Evolutionary conservation across 2,329 filamentous ascomycete species (phyloP).

Genomic region (Sclerotinia glacialis): DNA sequence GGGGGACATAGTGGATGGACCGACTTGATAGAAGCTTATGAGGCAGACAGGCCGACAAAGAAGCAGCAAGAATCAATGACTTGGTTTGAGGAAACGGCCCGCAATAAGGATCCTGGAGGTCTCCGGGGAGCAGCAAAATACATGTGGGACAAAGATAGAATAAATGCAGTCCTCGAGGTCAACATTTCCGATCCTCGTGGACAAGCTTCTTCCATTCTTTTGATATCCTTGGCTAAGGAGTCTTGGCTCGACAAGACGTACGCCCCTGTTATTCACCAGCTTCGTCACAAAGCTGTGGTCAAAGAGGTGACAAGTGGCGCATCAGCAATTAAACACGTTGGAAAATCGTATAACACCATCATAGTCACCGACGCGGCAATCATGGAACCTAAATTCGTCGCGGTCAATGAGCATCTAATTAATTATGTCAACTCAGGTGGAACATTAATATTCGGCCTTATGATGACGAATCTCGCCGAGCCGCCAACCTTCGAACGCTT

Average conservation of each 20-base stretch:
- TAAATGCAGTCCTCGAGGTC: not conserved
- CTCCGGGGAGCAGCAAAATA: not conserved
- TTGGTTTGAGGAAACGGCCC: not conserved
- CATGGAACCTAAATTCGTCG: not conserved
- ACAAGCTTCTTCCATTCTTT: not conserved
- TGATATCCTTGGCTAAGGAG: not conserved
- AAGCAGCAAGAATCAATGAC: not conserved
- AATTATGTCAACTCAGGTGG: not conserved
- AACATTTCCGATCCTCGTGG: not conserved
- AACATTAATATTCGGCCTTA: not conserved
- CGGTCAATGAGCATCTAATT: not conserved
- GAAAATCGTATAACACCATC: not conserved
- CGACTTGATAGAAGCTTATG: not conserved
- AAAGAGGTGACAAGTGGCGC: not conserved
- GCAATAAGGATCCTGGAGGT: not conserved
- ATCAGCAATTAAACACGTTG: not conserved
- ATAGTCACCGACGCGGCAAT: not conserved
- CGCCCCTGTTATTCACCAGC: not conserved
- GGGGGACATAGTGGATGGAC: not conserved
- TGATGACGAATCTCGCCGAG: fast-evolving
- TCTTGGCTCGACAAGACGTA: not conserved
- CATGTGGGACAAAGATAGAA: conserved; percentile 7
- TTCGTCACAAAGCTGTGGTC: not conserved
- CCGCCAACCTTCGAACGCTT: not conserved
- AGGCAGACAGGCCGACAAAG: not conserved